phyloP scores from a whole-genome alignment of 352 stramenopile genomes.

The Phytophthora parvispora region DNA sequence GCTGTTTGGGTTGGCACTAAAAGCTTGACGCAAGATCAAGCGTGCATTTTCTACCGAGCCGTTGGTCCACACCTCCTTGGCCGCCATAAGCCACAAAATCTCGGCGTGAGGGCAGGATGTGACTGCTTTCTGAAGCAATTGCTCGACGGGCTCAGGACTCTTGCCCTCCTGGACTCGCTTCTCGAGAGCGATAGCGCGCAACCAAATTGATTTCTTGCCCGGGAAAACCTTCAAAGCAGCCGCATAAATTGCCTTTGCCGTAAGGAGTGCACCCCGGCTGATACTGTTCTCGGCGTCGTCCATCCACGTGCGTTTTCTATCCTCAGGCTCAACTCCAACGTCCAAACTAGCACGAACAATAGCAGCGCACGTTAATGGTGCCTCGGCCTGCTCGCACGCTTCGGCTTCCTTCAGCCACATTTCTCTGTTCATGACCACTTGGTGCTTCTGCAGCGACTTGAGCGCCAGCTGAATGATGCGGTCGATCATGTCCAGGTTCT shows the following conservation, averaged over 20 bases:
- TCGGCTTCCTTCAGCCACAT: conserved; percentile 98
- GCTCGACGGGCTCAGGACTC: conserved; percentile 80
- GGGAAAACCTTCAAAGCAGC: conserved; percentile 92
- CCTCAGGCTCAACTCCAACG: conserved; percentile 97
- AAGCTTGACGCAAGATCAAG: conserved; percentile 96
- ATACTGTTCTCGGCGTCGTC: conserved; percentile 97
- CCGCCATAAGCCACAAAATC: conserved; percentile 98
- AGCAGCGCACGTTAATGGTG: conserved; percentile 94
- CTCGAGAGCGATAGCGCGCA: conserved; percentile 97
- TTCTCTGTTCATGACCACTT: conserved; percentile 95
- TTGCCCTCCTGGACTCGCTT: conserved; percentile 92
- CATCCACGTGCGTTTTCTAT: conserved; percentile 97
- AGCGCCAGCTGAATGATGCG: conserved; percentile 86
- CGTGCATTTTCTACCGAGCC: conserved; percentile 95
- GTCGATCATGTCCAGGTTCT: conserved; percentile 88
- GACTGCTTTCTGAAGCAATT: conserved; percentile 95
- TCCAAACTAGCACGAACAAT: conserved; percentile 96
- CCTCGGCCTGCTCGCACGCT: conserved; percentile 91
- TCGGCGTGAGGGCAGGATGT: conserved; percentile 95
- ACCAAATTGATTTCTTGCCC: conserved; percentile 96
- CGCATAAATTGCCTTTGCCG: conserved; percentile 96
- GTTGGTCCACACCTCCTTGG: conserved; percentile 98
- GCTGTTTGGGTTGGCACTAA: conserved; percentile 97
- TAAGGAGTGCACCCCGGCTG: conserved; percentile 87
- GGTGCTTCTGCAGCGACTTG: conserved; percentile 91